Evolutionary conservation across 2,329 filamentous ascomycete species (phyloP).

Genomic region (Fusarium guadeloupense): DNA sequence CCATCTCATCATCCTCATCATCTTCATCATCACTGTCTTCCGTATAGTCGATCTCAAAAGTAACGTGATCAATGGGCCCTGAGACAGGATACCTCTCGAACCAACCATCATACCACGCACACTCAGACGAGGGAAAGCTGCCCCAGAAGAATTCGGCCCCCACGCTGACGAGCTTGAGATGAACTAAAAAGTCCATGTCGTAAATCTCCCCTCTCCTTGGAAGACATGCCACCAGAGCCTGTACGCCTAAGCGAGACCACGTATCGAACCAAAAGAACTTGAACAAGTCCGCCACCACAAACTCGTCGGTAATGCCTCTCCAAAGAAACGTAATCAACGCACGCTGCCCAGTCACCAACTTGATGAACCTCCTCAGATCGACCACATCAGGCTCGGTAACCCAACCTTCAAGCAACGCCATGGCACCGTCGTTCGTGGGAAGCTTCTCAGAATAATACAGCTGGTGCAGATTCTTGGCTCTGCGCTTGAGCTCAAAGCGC

Average conservation of each 20-base stretch:
- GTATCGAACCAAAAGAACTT: background rate
- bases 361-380: background rate
- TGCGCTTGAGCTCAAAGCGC: background rate
- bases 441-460: background rate
- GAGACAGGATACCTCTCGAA: background rate
- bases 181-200: background rate
- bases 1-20: background rate
- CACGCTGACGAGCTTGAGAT: background rate
- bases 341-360: background rate
- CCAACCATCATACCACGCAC: slow-evolving; percentile 8
- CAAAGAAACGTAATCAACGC: background rate
- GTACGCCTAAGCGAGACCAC: background rate
- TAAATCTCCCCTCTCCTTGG: background rate
- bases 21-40: background rate
- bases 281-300: background rate
- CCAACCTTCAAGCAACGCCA: background rate
- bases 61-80: background rate
- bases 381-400: background rate
- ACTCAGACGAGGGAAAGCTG: fast-evolving
- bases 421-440: background rate
- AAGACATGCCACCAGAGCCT: background rate
- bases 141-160: fast-evolving
- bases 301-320: background rate
- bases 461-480: background rate
- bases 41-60: background rate